Percentiles rank a stretch among this genome's conserved stretches.
phyloP scores from a whole-genome alignment of 2,329 filamentous ascomycete genomes.

The Gaeumannomyces tritici region DNA sequence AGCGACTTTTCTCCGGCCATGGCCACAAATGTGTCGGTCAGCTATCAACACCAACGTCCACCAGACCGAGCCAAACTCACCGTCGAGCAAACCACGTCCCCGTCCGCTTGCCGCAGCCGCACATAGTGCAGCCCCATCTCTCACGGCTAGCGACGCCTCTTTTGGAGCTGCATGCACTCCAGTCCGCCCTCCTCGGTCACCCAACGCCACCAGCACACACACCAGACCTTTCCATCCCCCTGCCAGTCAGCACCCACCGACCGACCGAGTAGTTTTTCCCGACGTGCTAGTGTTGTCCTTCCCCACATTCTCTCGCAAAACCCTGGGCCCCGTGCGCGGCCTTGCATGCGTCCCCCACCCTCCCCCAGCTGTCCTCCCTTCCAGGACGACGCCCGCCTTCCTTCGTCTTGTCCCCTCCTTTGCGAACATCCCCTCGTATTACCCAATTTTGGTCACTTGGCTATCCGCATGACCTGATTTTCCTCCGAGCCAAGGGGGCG shows the following conservation, averaged over 20 bases:
- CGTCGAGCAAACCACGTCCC: background rate
- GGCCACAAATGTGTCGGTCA: too few relatives aligned
- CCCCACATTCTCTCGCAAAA: background rate
- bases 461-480: background rate
- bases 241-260: background rate
- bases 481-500: background rate
- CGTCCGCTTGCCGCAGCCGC: background rate
- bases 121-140: background rate
- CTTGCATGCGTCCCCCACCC: background rate
- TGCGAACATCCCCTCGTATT: background rate
- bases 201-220: background rate
- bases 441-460: background rate
- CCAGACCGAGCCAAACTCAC: background rate
- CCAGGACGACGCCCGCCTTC: constrained; percentile 15
- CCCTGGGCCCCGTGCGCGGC: background rate
- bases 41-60: background rate
- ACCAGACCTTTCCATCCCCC: background rate
- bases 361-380: constrained; percentile 55
- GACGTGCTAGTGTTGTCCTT: background rate
- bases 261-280: background rate
- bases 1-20: too few relatives aligned
- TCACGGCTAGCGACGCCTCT: background rate
- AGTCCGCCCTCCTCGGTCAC: background rate
- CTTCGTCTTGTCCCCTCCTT: background rate
- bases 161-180: background rate